phyloP scores from a whole-genome alignment of 306 rosid genomes.

The Heteromeles arbutifolia region DNA sequence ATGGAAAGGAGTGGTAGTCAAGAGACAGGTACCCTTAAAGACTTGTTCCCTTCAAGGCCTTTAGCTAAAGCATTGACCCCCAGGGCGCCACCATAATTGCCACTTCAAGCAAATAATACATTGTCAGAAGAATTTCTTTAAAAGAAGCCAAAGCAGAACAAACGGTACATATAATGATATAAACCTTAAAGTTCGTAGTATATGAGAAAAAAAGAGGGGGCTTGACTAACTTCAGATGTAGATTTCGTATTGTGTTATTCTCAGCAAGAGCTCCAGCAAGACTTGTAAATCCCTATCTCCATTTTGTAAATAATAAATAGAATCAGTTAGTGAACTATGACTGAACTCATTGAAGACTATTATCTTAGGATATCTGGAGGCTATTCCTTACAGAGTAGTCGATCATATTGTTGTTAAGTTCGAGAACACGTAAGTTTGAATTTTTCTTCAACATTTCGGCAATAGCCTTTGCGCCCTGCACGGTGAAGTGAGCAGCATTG shows the following conservation, averaged over 20 bases:
- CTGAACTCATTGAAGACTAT: not conserved
- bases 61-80: conserved; percentile 93
- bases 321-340: conserved; percentile 15
- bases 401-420: conserved; percentile 86
- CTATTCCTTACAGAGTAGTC: conserved; percentile 81
- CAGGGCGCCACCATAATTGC: conserved; percentile 97
- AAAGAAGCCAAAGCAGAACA: not conserved
- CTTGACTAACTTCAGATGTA: conserved; percentile 76
- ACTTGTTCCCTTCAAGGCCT: conserved; percentile 90
- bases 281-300: conserved; percentile 93
- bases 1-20: conserved; percentile 18
- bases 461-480: conserved; percentile 90
- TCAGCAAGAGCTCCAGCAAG: conserved; percentile 90
- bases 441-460: conserved; percentile 87
- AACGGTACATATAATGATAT: not conserved
- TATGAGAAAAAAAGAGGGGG: not conserved
- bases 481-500: conserved; percentile 14
- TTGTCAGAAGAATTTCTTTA: conserved; percentile 8
- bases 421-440: conserved; percentile 68
- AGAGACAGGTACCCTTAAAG: conserved; percentile 56
- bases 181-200: not conserved
- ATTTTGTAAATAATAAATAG: conserved; percentile 31
- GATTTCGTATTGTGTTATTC: conserved; percentile 60
- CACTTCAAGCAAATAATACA: conserved; percentile 44
- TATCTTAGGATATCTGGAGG: conserved; percentile 16